These are phyloP conservation scores for Chondrus crispus DNA, from an alignment of 23 red algal species.

Conservation along the genomic window DNA sequence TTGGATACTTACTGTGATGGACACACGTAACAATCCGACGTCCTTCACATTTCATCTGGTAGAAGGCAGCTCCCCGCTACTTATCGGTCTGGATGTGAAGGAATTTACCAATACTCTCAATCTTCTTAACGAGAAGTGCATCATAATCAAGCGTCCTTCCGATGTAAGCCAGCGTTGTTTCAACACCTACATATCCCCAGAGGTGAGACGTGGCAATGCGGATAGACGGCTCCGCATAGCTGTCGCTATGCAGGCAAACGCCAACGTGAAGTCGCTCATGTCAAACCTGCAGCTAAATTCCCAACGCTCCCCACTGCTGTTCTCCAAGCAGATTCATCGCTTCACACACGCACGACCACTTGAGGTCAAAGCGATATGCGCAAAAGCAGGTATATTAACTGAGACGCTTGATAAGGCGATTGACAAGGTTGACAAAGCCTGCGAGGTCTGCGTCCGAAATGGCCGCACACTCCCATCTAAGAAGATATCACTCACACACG, in stretches of 20 bases:
- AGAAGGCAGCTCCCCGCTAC: not conserved
- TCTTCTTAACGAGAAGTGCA: not conserved
- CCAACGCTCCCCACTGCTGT: not conserved
- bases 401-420: not conserved
- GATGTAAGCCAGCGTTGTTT: not conserved
- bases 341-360: not conserved
- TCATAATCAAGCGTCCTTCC: not conserved
- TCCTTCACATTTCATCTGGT: not conserved
- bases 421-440: not conserved
- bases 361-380: not conserved
- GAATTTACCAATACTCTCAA: not conserved
- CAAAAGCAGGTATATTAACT: not conserved
- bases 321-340: not conserved
- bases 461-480: not conserved
- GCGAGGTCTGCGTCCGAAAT: not conserved
- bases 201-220: too few relatives aligned
- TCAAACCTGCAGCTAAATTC: not conserved
- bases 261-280: not conserved
- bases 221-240: not conserved
- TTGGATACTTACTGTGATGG: slow-evolving; percentile 8
- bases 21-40: not conserved
- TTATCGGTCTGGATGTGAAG: slow-evolving; percentile 27
- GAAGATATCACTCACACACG: slow-evolving; percentile 1
- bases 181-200: not conserved
- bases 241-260: not conserved